Base-by-base conservation (phyloP, 768 basidiomycete species). In the Plicaturopsis crispa region DNA sequence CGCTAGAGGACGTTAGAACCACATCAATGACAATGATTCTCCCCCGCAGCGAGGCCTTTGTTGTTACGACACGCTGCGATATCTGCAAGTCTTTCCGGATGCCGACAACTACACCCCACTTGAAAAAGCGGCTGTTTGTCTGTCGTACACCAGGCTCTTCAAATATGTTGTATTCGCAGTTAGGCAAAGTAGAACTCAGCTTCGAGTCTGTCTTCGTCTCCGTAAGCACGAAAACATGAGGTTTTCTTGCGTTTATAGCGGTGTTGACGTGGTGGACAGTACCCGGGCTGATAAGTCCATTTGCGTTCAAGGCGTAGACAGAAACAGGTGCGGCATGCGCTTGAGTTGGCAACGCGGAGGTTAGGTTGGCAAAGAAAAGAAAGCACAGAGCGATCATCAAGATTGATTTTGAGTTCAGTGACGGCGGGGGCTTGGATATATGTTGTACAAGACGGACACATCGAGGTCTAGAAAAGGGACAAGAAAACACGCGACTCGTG, bases 341-440 rank as follows among this genome's bases (percentile, higher is more conserved):
- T 74, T 43, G 69, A 80, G 42, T 69, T 0, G 84, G 81, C 17
- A 69, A 70, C 48, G 72, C 63, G 6, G 77, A 79, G 46, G 77
- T 84, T 50, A 65, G 90, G 43, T 56, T 94, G 43, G 90, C 90
- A 21, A 67, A 76, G 52, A 89, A 94, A 61, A 62, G n/a, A n/a
- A n/a, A n/a, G n/a, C n/a, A n/a, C n/a, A n/a, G n/a, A n/a, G n/a
- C n/a, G n/a, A n/a, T n/a, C n/a, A n/a, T n/a, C n/a, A n/a, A n/a
- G n/a, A n/a, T n/a, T n/a, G n/a, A n/a, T n/a, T n/a, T n/a, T n/a
- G n/a, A n/a, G n/a, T n/a, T n/a, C n/a, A n/a, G n/a, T n/a, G n/a
- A n/a, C n/a, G n/a, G n/a, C n/a, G n/a, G n/a, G n/a, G n/a, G n/a
- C n/a, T n/a, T n/a, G n/a, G n/a, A n/a, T n/a, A n/a, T n/a, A n/a